Conservation (phyloP, 2,329 filamentous ascomycete species). For the Venturiaceae sp. region DNA sequence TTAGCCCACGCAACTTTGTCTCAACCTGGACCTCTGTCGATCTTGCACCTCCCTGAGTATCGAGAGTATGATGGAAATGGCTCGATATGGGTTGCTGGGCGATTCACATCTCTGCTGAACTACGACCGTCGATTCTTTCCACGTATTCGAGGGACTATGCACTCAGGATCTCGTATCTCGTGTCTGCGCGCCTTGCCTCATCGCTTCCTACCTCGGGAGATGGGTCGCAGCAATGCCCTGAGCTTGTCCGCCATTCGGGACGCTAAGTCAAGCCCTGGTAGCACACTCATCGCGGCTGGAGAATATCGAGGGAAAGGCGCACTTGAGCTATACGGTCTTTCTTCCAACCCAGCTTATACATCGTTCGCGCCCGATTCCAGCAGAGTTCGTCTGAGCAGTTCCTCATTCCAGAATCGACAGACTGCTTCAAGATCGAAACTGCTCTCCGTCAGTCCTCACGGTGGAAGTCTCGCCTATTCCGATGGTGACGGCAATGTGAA, state of each 20-base stretch:
- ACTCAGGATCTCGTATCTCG: constrained; percentile 74
- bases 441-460: constrained; percentile 71
- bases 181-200: constrained; percentile 61
- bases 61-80: constrained; percentile 43
- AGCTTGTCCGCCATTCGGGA: constrained; percentile 44
- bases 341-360: constrained; percentile 18
- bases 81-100: constrained; percentile 74
- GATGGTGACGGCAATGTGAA: constrained; percentile 78
- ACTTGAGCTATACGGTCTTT: constrained; percentile 72
- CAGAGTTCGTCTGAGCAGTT: constrained; percentile 19
- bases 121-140: constrained; percentile 86
- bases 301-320: constrained; percentile 90
- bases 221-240: constrained; percentile 46
- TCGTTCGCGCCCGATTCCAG: constrained; percentile 17
- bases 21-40: constrained; percentile 72
- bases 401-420: constrained; percentile 60
- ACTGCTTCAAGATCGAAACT: constrained; percentile 73
- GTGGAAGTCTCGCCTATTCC: constrained; percentile 70
- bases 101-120: constrained; percentile 79
- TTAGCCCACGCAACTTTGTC: constrained; percentile 58
- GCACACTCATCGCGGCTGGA: constrained; percentile 71
- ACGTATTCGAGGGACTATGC: constrained; percentile 63
- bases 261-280: constrained; percentile 44
- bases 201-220: constrained; percentile 53
- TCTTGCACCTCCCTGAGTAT: constrained; percentile 62